Conservation (phyloP, 208 protist genomes). For the Porcisia hertigi region DNA sequence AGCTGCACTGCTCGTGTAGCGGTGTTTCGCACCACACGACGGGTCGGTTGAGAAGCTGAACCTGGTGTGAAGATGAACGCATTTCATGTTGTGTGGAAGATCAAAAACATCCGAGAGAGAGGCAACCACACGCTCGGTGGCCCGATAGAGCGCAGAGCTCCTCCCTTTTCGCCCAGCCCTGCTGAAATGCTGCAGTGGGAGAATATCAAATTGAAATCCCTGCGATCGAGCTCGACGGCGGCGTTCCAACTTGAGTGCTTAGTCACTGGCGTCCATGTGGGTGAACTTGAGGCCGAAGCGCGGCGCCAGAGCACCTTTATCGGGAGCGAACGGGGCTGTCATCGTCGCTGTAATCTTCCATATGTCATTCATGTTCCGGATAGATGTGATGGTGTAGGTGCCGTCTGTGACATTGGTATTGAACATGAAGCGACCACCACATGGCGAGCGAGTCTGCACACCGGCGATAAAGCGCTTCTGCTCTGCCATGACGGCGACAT, state of each 20-base stretch:
- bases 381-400: slow-evolving; percentile 39
- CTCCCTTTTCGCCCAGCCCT: too few species aligned
- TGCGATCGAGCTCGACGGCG: background rate
- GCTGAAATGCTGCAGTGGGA: too few species aligned
- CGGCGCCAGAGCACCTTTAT: slow-evolving; percentile 9
- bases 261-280: slow-evolving; percentile 34
- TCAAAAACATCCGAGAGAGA: too few species aligned
- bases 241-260: background rate
- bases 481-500: slow-evolving; percentile 59
- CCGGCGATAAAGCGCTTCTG: slow-evolving; percentile 55
- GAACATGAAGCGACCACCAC: slow-evolving; percentile 56
- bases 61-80: too few species aligned
- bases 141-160: too few species aligned
- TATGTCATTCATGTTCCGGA: slow-evolving; percentile 58
- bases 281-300: slow-evolving; percentile 56
- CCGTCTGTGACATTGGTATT: slow-evolving; percentile 56
- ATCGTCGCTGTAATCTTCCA: slow-evolving; percentile 63
- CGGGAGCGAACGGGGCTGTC: slow-evolving; percentile 26
- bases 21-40: too few species aligned
- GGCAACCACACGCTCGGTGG: too few species aligned
- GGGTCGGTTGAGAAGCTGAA: too few species aligned
- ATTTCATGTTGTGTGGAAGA: too few species aligned
- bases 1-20: too few species aligned
- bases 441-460: slow-evolving; percentile 53
- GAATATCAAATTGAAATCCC: too few species aligned